Evolutionary conservation across 2,329 filamentous ascomycete genomes (phyloP).

Genomic region (Calonectria honghensis): DNA sequence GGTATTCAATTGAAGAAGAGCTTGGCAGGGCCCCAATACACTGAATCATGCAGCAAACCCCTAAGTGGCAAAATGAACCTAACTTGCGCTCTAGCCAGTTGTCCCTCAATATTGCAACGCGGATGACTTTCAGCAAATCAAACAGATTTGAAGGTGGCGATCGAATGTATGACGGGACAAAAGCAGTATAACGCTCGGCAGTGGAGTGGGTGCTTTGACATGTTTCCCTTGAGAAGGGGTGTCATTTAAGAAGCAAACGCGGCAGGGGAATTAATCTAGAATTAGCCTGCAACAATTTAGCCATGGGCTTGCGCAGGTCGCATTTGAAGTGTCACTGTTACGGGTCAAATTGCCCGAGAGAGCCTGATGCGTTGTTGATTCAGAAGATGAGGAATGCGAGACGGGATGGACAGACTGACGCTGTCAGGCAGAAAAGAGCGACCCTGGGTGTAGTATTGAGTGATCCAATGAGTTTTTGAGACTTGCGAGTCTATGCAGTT

Average conservation of each 20-base stretch:
- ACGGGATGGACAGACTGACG: background rate
- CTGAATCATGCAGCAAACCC: background rate
- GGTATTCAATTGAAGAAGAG: slow-evolving; percentile 1
- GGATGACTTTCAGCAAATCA: background rate
- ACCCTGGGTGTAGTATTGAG: background rate
- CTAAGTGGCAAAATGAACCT: slow-evolving; percentile 10
- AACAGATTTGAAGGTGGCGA: background rate
- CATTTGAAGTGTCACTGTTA: slow-evolving; percentile 23
- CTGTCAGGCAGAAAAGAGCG: slow-evolving; percentile 7
- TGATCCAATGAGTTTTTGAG: background rate
- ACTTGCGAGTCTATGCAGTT: background rate
- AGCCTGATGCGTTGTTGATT: slow-evolving; percentile 10
- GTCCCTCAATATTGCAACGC: slow-evolving; percentile 1
- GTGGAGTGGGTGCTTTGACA: slow-evolving; percentile 1
- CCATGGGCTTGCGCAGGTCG: background rate
- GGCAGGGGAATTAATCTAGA: slow-evolving; percentile 4
- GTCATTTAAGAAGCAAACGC: slow-evolving; percentile 1
- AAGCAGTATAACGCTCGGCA: slow-evolving; percentile 4
- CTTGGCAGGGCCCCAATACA: background rate
- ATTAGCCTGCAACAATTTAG: background rate
- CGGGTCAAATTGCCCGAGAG: slow-evolving; percentile 17
- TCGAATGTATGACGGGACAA: slow-evolving; percentile 2
- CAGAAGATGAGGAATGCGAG: background rate
- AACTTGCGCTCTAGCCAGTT: background rate
- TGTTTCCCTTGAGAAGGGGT: slow-evolving; percentile 23